Conservation (phyloP, 306 rosid genomes). For the Lathyrus sativus region DNA sequence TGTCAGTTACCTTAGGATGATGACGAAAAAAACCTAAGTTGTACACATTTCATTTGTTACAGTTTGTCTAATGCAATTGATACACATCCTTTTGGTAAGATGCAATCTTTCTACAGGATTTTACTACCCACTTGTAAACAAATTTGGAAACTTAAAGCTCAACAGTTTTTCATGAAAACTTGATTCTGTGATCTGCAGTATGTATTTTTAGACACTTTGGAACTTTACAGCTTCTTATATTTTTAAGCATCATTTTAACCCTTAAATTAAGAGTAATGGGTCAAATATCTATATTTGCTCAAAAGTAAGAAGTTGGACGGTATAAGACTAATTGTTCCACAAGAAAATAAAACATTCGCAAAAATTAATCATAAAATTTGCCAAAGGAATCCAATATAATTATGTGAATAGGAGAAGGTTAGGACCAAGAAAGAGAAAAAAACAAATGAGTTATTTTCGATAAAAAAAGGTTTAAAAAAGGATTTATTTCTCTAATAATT, state of each 20-base stretch:
- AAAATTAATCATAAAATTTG: neutral
- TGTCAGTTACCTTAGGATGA: slow-evolving; percentile 27
- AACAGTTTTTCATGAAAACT: slow-evolving; percentile 10
- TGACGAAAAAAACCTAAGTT: slow-evolving; percentile 25
- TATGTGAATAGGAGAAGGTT: neutral
- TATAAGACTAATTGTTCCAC: neutral
- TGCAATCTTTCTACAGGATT: slow-evolving; percentile 13
- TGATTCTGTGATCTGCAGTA: neutral
- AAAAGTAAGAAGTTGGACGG: neutral
- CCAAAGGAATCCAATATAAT: neutral
- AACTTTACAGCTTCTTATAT: too few species aligned
- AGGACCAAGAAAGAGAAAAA: neutral
- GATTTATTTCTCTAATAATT: neutral
- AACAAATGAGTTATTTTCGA: neutral
- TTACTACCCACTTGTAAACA: neutral
- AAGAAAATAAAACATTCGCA: neutral
- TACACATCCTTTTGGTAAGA: slow-evolving; percentile 21
- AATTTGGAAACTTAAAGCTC: neutral
- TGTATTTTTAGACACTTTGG: neutral
- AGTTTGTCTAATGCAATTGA: slow-evolving; percentile 21
- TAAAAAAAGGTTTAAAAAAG: neutral
- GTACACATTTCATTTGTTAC: slow-evolving; percentile 12
- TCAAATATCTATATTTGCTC: too few species aligned
- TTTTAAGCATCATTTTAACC: neutral
- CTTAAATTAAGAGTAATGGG: too few species aligned